Evolutionary conservation across 371 early-diverging fungal species (phyloP), one percentile per base, ranked within the genome.

Genomic region (Mortierella sp.): DNA sequence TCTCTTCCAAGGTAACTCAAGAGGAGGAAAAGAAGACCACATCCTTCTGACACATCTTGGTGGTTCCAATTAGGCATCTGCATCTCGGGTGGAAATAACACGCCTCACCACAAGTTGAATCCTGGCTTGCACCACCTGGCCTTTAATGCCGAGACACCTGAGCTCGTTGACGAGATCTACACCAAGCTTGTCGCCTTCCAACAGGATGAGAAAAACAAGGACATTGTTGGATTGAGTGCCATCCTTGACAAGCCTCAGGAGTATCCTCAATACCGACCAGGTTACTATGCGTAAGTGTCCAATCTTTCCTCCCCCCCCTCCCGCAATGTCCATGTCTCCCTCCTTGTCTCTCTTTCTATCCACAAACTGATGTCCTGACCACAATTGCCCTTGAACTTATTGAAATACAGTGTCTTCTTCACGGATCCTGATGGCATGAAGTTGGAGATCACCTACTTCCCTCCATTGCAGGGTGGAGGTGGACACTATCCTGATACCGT

Each of bases 391-490:
- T n/a, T n/a, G n/a, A n/a, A n/a, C n/a, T n/a, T n/a, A n/a, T 34
- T 34, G 34, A 34, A 34, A 34, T 34, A n/a, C n/a, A 72, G 73
- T 25, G 64, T 63, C 51, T 74, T 60, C 57, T 74, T 74, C 64
- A 74, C 74, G 16, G 74, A 74, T 39, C 68, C 74, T 1, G 67
- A 67, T 24, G 55, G 55, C 31, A 50, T 74, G 60, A 74, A 74
- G 74, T 21, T 74, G 60, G 74, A 74, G 61, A 54, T 74, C 49
- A 63, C 45, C 37, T 39, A 57, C 54, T n/a, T 0, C 24, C 55
- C 22, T 59, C 60, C 37, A n/a, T 37, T 24, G 9, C 13, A 13
- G 28, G n/a, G n/a, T n/a, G n/a, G n/a, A n/a, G n/a, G n/a, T n/a
- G n/a, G n/a, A n/a, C n/a, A n/a, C n/a, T n/a, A n/a, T n/a, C n/a